Conservation (phyloP, 176 grass and related monocot species). For the Zoysia japonica region DNA sequence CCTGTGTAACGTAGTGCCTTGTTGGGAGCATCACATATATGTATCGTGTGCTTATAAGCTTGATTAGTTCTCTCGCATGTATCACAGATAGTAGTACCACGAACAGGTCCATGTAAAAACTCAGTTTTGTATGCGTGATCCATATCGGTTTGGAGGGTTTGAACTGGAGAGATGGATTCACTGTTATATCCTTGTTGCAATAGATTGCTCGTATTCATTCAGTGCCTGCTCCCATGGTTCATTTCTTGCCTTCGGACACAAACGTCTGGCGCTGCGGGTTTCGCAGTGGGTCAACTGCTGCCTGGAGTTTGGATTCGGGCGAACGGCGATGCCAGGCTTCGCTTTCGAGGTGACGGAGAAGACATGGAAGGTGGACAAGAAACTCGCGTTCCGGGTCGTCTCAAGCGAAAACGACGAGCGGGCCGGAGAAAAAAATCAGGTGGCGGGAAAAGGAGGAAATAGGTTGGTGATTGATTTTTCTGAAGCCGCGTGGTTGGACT, state of each 20-base stretch:
- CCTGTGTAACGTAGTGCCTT: too few species aligned
- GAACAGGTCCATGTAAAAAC: background rate
- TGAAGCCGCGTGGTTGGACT: conserved; percentile 11
- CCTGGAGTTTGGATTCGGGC: background rate
- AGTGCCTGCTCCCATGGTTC: background rate
- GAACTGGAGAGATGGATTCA: background rate
- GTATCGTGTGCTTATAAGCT: background rate
- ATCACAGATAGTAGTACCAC: background rate
- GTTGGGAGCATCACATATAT: background rate
- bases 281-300: background rate
- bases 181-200: background rate
- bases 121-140: background rate
- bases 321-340: background rate
- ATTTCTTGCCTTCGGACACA: background rate
- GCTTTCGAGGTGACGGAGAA: conserved; percentile 19
- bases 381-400: background rate
- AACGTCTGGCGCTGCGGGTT: background rate
- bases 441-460: background rate
- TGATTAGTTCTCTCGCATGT: background rate
- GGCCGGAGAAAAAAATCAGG: background rate
- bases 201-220: background rate
- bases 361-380: background rate
- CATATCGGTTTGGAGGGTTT: background rate
- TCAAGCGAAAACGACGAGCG: conserved; percentile 5
- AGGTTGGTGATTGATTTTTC: background rate